Conservation (phyloP, 2,329 filamentous ascomycete species). For the Clarireedia sp. region DNA sequence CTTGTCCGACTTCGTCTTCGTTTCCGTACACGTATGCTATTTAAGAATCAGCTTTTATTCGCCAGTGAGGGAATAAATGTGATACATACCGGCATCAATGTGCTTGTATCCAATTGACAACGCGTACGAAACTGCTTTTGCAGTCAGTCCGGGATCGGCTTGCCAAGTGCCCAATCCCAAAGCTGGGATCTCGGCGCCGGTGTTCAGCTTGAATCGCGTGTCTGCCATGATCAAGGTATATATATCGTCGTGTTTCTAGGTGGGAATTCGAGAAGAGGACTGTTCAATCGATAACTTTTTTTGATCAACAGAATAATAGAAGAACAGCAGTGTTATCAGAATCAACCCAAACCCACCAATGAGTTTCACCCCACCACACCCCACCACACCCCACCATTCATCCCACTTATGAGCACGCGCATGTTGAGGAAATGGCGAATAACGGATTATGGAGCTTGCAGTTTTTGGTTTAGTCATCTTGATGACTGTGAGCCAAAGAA, state of each 20-base stretch:
- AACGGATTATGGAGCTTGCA: no score
- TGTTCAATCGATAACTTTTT: not conserved
- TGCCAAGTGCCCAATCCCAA: slow-evolving; percentile 40
- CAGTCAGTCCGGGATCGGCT: slow-evolving; percentile 34
- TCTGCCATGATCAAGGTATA: slow-evolving; percentile 6
- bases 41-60: not conserved
- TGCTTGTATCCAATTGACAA: slow-evolving; percentile 44
- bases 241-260: no score
- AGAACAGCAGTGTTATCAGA: no score
- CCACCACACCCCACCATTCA: no score
- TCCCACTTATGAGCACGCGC: no score
- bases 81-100: slow-evolving; percentile 33
- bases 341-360: no score
- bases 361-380: no score
- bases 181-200: slow-evolving; percentile 30
- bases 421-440: no score
- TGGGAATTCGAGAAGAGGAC: not conserved
- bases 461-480: no score
- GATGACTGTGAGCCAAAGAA: no score
- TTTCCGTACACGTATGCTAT: slow-evolving; percentile 70
- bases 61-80: slow-evolving; percentile 20
- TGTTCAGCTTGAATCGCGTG: slow-evolving; percentile 28
- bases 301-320: no score
- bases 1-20: slow-evolving; percentile 74
- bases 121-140: slow-evolving; percentile 31